Base-by-base conservation (phyloP, 768 basidiomycete species). In the Naganishia randhawae region DNA sequence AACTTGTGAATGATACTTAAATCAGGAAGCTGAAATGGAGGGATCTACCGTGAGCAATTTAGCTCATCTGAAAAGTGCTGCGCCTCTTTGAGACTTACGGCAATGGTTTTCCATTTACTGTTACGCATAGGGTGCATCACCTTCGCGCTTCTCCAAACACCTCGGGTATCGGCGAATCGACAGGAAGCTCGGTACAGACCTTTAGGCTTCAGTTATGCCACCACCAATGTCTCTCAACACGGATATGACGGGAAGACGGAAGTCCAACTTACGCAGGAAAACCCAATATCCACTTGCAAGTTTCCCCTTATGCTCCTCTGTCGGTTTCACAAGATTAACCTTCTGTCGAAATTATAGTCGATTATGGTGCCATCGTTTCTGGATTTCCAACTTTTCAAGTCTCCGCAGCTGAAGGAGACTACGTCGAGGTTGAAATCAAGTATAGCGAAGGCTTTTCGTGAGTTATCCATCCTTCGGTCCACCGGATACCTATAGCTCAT, bases 391-490 rank as follows among this genome's bases (percentile, higher is more conserved):
- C 7, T 7, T 48, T 48, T 22, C 45, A 48, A 22, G 45, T 48
- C 45, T 6, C 45, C 25, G 45, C 1, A 22, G 45, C 45, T n/a
- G n/a, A 22, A 22, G 53, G 35, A 3, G 53, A 37, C 9, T 54
- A 32, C 35, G 31, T 37, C n/a, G 53, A 54, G 19, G 25, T 32
- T 2, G 31, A 54, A 32, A 19, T 37, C 35, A 32, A 54, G 53
- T 54, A 32, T 22, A 54, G 53, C 14, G 53, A 54, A 54, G 53
- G 53, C 16, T 54, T 4, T 54, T 32, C 53, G 53, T 54, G 35
- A 54, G 53, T 54, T 16, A 17, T 2, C 17, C 8, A 4, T 17
- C 17, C 52, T 48, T n/a, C n/a, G n/a, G n/a, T n/a, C n/a, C n/a
- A n/a, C n/a, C n/a, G n/a, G n/a, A n/a, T n/a, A n/a, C n/a, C 11